phyloP scores from a whole-genome alignment of 768 basidiomycete species.

The Phylloporus sp. region DNA sequence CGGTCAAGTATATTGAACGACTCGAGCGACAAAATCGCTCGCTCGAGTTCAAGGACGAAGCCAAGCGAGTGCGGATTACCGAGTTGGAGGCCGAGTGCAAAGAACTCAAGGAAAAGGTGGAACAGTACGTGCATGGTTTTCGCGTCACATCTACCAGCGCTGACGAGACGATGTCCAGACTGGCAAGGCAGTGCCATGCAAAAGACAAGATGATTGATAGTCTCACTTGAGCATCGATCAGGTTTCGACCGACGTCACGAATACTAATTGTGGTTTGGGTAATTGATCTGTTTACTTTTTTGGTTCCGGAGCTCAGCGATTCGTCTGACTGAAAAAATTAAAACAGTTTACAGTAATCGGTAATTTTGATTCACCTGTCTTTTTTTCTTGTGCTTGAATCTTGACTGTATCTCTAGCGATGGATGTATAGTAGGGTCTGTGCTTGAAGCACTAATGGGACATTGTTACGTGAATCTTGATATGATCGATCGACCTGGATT shows the following conservation, averaged over 20 bases:
- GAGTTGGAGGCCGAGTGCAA: constrained; percentile 8
- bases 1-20: constrained; percentile 31
- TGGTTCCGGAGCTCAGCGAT: too few species aligned
- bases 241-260: background rate
- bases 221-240: background rate
- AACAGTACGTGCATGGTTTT: background rate
- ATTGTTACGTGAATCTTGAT: too few species aligned
- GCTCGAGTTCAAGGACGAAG: constrained; percentile 32
- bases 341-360: too few species aligned
- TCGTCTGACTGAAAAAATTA: too few species aligned
- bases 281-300: background rate
- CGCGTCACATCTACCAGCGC: background rate
- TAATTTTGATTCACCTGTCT: too few species aligned
- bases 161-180: background rate
- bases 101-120: background rate
- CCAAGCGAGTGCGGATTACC: constrained; percentile 26
- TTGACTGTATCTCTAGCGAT: background rate
- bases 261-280: background rate
- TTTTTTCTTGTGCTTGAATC: background rate
- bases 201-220: background rate
- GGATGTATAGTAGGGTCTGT: background rate
- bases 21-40: constrained; percentile 39
- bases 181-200: background rate
- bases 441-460: background rate
- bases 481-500: background rate